Conservation (phyloP, 2,329 filamentous ascomycete genomes). For the Cercospora nicotianae region DNA sequence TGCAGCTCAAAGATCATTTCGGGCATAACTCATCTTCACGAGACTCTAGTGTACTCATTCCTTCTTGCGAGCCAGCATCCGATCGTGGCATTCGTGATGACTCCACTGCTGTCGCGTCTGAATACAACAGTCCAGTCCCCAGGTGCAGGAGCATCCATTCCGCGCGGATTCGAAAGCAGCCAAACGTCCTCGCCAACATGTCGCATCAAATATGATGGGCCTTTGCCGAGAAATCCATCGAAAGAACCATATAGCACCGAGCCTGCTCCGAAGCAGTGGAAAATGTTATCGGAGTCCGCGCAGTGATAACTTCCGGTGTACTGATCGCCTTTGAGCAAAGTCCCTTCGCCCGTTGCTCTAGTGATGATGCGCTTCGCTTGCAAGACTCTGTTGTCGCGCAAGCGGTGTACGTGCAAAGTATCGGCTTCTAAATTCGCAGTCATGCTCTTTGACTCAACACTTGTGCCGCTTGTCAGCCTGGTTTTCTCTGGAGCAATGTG, state of each 20-base stretch:
- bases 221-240: constrained; percentile 45
- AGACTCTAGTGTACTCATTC: constrained; percentile 19
- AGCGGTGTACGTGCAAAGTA: constrained; percentile 22
- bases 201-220: constrained; percentile 42
- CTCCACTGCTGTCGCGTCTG: constrained; percentile 18
- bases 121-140: constrained; percentile 49
- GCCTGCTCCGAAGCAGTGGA: constrained; percentile 40
- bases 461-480: constrained; percentile 10
- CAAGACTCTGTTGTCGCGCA: constrained; percentile 27
- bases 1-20: background rate
- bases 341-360: background rate
- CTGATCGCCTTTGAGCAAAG: constrained; percentile 1
- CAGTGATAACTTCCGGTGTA: constrained; percentile 40
- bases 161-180: constrained; percentile 42
- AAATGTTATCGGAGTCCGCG: constrained; percentile 42
- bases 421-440: constrained; percentile 38
- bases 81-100: constrained; percentile 36
- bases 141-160: constrained; percentile 45
- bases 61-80: constrained; percentile 47
- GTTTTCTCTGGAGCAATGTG: constrained; percentile 17
- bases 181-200: constrained; percentile 45
- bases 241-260: constrained; percentile 47
- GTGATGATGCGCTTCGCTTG: constrained; percentile 14
- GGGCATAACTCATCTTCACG: background rate
- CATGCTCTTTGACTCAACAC: constrained; percentile 32